phyloP scores from a whole-genome alignment of 116 monocot genomes.

The Trichopus zeylanicus region DNA sequence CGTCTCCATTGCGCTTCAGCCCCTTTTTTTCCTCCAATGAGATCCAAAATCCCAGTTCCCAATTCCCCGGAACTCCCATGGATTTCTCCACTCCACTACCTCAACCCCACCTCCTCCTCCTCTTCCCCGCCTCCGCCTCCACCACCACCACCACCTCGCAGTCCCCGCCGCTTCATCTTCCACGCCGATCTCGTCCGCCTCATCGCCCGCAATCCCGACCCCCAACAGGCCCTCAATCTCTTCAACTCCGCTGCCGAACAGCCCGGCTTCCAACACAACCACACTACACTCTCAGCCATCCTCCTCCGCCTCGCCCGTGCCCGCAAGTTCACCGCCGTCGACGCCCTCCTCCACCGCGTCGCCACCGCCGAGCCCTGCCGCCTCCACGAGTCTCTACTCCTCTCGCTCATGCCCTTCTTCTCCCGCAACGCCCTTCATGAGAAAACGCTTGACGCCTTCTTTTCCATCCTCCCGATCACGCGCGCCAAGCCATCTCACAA shows the following conservation, averaged over 20 bases:
- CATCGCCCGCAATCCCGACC: constrained; percentile 33
- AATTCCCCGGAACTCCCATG: not conserved
- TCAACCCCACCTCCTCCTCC: not conserved
- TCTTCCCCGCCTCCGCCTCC: constrained; percentile 3
- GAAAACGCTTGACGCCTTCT: constrained; percentile 25
- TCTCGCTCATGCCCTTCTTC: constrained; percentile 58
- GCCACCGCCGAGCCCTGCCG: constrained; percentile 47
- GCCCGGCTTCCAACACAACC: constrained; percentile 66
- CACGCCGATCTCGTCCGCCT: constrained; percentile 50
- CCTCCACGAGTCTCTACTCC: constrained; percentile 57
- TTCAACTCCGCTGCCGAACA: constrained; percentile 56
- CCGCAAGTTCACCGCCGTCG: constrained; percentile 33
- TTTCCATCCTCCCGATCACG: constrained; percentile 44
- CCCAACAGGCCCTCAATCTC: constrained; percentile 64
- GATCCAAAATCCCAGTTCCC: not conserved
- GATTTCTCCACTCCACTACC: constrained; percentile 25
- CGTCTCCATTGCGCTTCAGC: no score
- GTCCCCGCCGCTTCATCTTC: constrained; percentile 22
- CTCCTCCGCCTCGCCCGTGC: constrained; percentile 61
- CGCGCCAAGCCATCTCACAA: constrained; percentile 49
- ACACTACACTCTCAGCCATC: constrained; percentile 64
- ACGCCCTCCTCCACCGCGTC: constrained; percentile 42
- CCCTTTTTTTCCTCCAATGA: not conserved
- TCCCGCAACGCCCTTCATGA: constrained; percentile 30
- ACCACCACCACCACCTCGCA: not conserved